These are phyloP conservation scores for Lachnellula occidentalis DNA, from an alignment of 2,329 filamentous ascomycete genomes.

Conservation along the genomic window DNA sequence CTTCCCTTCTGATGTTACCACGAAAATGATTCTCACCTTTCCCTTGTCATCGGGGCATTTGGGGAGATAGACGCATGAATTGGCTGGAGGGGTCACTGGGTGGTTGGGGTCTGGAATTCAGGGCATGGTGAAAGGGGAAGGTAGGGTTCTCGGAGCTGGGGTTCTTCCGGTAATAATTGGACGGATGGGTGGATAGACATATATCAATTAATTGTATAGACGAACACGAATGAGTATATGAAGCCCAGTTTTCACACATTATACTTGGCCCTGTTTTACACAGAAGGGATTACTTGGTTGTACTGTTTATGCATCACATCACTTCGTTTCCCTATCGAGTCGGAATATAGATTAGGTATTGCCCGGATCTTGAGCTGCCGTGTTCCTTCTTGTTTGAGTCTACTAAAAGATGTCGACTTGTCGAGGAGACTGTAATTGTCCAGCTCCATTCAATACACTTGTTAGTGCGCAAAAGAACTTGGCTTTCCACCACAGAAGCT, in stretches of 20 bases:
- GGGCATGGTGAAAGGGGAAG: neutral
- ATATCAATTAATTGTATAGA: neutral
- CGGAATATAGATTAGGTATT: too few relatives aligned
- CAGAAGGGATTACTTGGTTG: neutral
- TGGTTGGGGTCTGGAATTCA: neutral
- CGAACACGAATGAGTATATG: neutral
- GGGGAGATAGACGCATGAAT: neutral
- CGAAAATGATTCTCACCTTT: conserved; percentile 5
- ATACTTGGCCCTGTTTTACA: neutral
- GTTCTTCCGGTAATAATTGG: neutral
- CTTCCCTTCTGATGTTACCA: conserved; percentile 8
- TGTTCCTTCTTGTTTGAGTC: too few relatives aligned
- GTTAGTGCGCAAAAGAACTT: neutral
- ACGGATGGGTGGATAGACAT: neutral
- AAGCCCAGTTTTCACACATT: neutral
- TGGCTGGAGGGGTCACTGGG: neutral
- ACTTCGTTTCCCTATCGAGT: neutral
- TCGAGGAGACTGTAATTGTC: too few relatives aligned
- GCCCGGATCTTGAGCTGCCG: too few relatives aligned
- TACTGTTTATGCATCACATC: neutral
- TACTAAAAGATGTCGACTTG: too few relatives aligned
- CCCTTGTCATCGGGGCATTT: neutral
- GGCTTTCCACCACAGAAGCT: neutral
- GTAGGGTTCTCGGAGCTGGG: neutral
- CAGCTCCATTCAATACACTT: neutral